Percentiles rank a stretch among this genome's conserved stretches.
Conservation (phyloP, 1,284 basidiomycete genomes). For the Pseudozyma thailandica region DNA sequence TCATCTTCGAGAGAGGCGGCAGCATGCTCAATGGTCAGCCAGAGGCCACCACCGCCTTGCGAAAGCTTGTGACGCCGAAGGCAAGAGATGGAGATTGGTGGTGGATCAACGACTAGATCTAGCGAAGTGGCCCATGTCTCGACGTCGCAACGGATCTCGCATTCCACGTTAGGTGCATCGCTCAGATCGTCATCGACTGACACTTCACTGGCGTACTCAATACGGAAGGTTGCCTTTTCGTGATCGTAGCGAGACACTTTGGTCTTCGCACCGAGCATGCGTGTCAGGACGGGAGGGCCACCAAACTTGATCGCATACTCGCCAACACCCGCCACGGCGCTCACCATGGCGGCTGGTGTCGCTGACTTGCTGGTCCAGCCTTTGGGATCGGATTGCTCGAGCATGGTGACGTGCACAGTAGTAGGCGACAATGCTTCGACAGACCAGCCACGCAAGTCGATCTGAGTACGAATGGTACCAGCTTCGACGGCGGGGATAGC, state of each 20-base stretch:
- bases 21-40: slow-evolving; percentile 93
- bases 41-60: slow-evolving; percentile 89
- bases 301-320: slow-evolving; percentile 93
- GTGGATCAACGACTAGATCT: slow-evolving; percentile 92
- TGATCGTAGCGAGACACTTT: slow-evolving; percentile 84
- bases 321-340: slow-evolving; percentile 82
- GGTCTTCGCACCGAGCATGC: slow-evolving; percentile 81
- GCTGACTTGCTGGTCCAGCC: slow-evolving; percentile 96
- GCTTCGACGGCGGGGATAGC: slow-evolving; percentile 76
- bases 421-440: slow-evolving; percentile 95
- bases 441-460: slow-evolving; percentile 95
- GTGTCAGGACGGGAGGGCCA: slow-evolving; percentile 87
- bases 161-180: slow-evolving; percentile 77
- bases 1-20: slow-evolving; percentile 79
- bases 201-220: slow-evolving; percentile 80
- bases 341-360: slow-evolving; percentile 84
- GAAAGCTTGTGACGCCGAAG: slow-evolving; percentile 88
- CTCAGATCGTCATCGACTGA: slow-evolving; percentile 20
- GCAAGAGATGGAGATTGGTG: slow-evolving; percentile 84
- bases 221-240: slow-evolving; percentile 81
- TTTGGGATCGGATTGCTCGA: slow-evolving; percentile 97
- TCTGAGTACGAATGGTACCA: slow-evolving; percentile 88
- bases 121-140: slow-evolving; percentile 89
- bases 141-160: slow-evolving; percentile 91
- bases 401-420: slow-evolving; percentile 89